Percentiles rank a stretch among this genome's conserved stretches.
These are phyloP conservation scores for Fusarium kyushuense DNA, from an alignment of 2,329 filamentous ascomycete genomes.

Conservation along the genomic window DNA sequence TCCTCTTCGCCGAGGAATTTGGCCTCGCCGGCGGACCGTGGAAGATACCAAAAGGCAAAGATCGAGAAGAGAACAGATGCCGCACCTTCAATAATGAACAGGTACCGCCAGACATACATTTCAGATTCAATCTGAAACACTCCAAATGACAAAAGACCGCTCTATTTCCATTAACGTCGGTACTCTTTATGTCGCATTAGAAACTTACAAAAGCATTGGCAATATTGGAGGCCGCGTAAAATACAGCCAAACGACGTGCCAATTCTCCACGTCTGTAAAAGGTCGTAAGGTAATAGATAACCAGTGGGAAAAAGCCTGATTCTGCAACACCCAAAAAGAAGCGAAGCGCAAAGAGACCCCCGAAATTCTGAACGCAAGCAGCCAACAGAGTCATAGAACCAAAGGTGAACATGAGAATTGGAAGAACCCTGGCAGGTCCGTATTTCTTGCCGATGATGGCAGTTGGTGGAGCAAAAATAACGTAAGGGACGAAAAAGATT, in stretches of 20 bases:
- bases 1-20: constrained; percentile 22
- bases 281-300: constrained; percentile 20
- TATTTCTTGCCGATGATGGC: constrained; percentile 26
- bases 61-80: constrained; percentile 9
- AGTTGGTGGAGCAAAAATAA: constrained; percentile 10
- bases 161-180: rapidly evolving
- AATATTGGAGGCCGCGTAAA: constrained; percentile 18
- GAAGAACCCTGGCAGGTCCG: background rate
- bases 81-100: constrained; percentile 21
- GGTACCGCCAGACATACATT: constrained; percentile 14
- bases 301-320: constrained; percentile 15
- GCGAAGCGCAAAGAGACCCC: constrained; percentile 7
- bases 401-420: constrained; percentile 16
- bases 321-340: constrained; percentile 21
- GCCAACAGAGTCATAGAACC: constrained; percentile 17
- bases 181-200: rapidly evolving
- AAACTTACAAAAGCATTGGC: constrained; percentile 16
- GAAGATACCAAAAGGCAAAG: constrained; percentile 27
- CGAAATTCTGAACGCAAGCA: constrained; percentile 15
- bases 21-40: constrained; percentile 2
- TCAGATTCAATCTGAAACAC: constrained; percentile 19
- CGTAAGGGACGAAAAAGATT: constrained; percentile 26
- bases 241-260: constrained; percentile 12
- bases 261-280: constrained; percentile 20
- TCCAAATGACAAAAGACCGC: constrained; percentile 9